phyloP scores from a whole-genome alignment of 441 rosid genomes.

The Populus hybrid region DNA sequence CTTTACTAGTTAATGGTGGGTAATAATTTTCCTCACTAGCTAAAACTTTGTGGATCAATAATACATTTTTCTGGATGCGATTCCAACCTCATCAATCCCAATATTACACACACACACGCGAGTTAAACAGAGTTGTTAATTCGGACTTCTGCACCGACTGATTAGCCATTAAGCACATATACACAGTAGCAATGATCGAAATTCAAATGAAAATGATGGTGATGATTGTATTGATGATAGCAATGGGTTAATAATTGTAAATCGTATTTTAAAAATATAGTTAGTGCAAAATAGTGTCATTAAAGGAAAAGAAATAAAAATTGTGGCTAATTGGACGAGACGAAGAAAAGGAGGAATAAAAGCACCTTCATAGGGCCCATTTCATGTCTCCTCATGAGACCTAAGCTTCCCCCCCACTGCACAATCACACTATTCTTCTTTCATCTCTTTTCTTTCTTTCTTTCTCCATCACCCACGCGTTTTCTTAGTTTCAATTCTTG shows the following conservation, averaged over 20 bases:
- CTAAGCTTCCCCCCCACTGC: conserved; percentile 30
- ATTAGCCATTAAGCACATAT: neutral
- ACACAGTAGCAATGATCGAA: neutral
- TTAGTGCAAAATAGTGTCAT: conserved; percentile 27
- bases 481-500: conserved; percentile 13
- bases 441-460: conserved; percentile 10
- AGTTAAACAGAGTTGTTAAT: neutral
- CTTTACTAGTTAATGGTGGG: conserved; percentile 14
- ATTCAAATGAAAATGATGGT: conserved; percentile 33
- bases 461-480: conserved; percentile 6
- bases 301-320: neutral
- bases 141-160: conserved; percentile 10
- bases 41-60: conserved; percentile 1
- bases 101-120: neutral
- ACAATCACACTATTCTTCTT: conserved; percentile 27
- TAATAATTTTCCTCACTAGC: conserved; percentile 13
- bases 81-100: neutral
- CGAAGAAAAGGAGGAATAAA: conserved; percentile 35
- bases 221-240: conserved; percentile 38
- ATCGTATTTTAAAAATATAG: conserved; percentile 10
- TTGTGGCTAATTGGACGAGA: conserved; percentile 6
- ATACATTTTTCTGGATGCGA: conserved; percentile 12
- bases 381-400: conserved; percentile 39
- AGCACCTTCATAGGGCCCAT: conserved; percentile 48
- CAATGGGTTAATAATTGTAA: conserved; percentile 13